Evolutionary conservation across 2,329 filamentous ascomycete species (phyloP).

Genomic region (Penicillium sp.): DNA sequence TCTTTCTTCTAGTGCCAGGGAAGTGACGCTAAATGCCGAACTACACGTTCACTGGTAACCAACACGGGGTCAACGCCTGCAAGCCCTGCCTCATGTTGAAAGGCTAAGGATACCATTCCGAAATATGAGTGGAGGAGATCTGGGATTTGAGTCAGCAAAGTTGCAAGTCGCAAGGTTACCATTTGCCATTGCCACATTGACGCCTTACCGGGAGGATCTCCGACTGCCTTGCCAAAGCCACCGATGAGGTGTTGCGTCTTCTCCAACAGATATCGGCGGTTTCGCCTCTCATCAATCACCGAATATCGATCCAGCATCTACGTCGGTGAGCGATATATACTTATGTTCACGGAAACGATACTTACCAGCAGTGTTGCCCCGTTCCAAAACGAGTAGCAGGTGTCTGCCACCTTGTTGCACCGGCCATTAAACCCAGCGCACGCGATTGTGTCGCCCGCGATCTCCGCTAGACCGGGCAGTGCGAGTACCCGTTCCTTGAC

Average conservation of each 20-base stretch:
- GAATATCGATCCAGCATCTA: slow-evolving; percentile 59
- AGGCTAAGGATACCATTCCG: slow-evolving; percentile 74
- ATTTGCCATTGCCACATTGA: background rate
- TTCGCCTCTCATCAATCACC: slow-evolving; percentile 59
- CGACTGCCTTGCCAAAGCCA: slow-evolving; percentile 72
- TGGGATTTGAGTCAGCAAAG: slow-evolving; percentile 23
- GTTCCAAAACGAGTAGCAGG: slow-evolving; percentile 95
- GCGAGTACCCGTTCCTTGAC: slow-evolving; percentile 26
- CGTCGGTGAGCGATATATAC: slow-evolving; percentile 4
- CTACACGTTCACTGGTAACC: slow-evolving; percentile 63
- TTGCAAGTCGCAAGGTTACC: too few species aligned
- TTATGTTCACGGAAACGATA: background rate
- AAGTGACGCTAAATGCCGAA: slow-evolving; percentile 41
- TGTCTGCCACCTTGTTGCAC: slow-evolving; percentile 87
- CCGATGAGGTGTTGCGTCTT: slow-evolving; percentile 85
- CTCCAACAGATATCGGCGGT: slow-evolving; percentile 75
- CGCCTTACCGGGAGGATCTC: slow-evolving; percentile 61
- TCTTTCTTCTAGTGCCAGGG: slow-evolving; percentile 30
- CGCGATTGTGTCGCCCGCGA: slow-evolving; percentile 35
- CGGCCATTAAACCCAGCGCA: slow-evolving; percentile 84
- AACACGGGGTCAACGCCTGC: slow-evolving; percentile 71
- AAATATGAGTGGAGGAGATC: slow-evolving; percentile 88
- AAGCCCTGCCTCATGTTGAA: slow-evolving; percentile 68
- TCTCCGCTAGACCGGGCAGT: slow-evolving; percentile 27
- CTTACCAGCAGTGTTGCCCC: slow-evolving; percentile 59